Conservation (phyloP, 768 basidiomycete genomes). For the Pisolithus tinctorius region DNA sequence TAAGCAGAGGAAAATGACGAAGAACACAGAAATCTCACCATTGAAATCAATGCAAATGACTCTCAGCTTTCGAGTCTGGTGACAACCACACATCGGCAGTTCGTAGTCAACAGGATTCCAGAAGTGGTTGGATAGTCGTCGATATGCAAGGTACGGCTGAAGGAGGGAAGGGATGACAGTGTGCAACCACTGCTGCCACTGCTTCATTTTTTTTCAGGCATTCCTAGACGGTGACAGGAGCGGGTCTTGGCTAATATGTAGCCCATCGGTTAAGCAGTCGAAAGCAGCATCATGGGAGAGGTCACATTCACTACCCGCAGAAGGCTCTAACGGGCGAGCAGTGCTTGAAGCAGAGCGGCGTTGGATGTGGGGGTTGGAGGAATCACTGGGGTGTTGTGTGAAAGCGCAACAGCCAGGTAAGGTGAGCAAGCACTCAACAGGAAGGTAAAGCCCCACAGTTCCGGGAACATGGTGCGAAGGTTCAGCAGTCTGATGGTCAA, state of each 20-base stretch:
- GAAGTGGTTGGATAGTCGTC: not conserved
- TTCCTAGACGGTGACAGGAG: not conserved
- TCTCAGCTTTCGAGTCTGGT: not conserved
- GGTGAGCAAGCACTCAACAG: not conserved
- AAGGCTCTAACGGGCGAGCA: not conserved
- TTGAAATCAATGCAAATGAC: not conserved
- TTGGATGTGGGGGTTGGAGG: not conserved
- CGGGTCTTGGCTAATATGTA: not conserved
- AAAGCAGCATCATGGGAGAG: not conserved
- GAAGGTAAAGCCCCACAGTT: not conserved
- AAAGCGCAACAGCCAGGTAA: not conserved
- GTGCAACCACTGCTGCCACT: slow-evolving; percentile 2
- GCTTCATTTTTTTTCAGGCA: slow-evolving; percentile 1
- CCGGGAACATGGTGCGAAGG: not conserved
- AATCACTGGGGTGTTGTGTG: not conserved
- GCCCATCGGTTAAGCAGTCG: not conserved
- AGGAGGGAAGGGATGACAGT: slow-evolving; percentile 6
- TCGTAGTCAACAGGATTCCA: not conserved
- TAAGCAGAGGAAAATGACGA: not conserved
- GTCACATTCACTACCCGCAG: too few species aligned
- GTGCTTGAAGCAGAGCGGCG: not conserved
- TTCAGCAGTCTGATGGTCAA: not conserved
- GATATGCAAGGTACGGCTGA: slow-evolving; percentile 1
- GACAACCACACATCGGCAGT: not conserved
- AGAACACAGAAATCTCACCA: not conserved